These are phyloP conservation scores for Amaranthus tricolor DNA, from an alignment of 179 eudicot species.

Conservation along the genomic window DNA sequence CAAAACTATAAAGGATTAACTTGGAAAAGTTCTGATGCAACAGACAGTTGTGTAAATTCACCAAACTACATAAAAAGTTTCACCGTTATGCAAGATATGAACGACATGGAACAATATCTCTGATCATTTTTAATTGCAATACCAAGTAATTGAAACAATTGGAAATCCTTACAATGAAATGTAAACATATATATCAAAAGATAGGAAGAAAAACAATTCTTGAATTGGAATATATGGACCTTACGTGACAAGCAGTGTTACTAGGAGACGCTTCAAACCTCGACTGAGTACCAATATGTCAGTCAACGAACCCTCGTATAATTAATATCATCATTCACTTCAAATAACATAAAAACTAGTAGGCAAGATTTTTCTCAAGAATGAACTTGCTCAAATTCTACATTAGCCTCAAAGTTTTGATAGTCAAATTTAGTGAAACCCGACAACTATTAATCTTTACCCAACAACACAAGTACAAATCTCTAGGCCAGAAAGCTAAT, in stretches of 20 bases:
- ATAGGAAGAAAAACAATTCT: background rate
- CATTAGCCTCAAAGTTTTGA: background rate
- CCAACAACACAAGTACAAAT: background rate
- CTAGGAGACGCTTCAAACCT: background rate
- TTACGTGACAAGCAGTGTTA: background rate
- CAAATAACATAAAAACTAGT: background rate
- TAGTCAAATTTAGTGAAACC: background rate
- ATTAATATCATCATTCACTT: background rate
- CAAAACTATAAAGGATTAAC: no score
- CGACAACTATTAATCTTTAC: background rate
- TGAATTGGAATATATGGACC: background rate
- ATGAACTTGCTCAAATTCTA: background rate
- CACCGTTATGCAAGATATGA: background rate
- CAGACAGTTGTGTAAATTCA: no score
- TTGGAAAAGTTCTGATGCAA: background rate
- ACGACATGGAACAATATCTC: no score
- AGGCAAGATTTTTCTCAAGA: background rate
- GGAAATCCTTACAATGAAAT: background rate
- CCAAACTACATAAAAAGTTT: background rate
- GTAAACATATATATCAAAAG: background rate
- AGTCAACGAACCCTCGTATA: background rate
- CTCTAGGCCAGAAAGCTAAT: background rate
- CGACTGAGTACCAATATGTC: background rate
- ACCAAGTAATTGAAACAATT: no score
- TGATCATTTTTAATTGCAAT: no score